Evolutionary conservation across 176 grass and related monocot species (phyloP).

Genomic region (Phyllostachys edulis): DNA sequence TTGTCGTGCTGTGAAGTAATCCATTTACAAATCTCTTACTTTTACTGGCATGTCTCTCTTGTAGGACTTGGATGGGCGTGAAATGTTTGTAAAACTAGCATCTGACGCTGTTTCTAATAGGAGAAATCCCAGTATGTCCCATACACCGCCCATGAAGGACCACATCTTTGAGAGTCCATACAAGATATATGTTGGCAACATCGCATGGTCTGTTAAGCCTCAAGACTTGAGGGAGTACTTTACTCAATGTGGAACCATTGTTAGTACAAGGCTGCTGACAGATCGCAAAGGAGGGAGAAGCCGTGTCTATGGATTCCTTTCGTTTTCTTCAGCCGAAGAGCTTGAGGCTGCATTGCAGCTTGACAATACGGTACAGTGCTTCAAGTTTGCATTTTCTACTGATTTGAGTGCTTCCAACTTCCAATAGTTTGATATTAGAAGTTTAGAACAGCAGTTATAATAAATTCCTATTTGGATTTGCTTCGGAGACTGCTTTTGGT

Average conservation of each 20-base stretch:
- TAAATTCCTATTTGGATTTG: neutral
- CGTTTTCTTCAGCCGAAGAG: conserved; percentile 60
- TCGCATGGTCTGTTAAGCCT: conserved; percentile 64
- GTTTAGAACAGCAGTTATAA: neutral
- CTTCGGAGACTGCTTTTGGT: neutral
- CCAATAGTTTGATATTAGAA: neutral
- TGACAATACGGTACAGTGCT: conserved; percentile 48
- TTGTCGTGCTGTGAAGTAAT: neutral
- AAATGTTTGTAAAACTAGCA: conserved; percentile 69
- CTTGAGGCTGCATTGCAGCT: conserved; percentile 45
- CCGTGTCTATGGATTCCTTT: conserved; percentile 68
- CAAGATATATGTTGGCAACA: conserved; percentile 75
- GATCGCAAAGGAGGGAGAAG: conserved; percentile 72
- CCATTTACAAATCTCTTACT: neutral
- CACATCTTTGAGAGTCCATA: conserved; percentile 65
- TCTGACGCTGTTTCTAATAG: conserved; percentile 47
- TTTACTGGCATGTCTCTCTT: conserved; percentile 1
- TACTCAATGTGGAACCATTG: conserved; percentile 55
- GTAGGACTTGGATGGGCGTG: conserved; percentile 69
- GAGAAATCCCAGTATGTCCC: conserved; percentile 35
- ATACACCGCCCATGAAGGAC: conserved; percentile 56
- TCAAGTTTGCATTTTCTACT: neutral
- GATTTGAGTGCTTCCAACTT: neutral
- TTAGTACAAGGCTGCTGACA: conserved; percentile 57
- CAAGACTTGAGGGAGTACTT: conserved; percentile 65